Evolutionary conservation across 345 rosid genomes (phyloP).

Genomic region (Hypericum perforatum): DNA sequence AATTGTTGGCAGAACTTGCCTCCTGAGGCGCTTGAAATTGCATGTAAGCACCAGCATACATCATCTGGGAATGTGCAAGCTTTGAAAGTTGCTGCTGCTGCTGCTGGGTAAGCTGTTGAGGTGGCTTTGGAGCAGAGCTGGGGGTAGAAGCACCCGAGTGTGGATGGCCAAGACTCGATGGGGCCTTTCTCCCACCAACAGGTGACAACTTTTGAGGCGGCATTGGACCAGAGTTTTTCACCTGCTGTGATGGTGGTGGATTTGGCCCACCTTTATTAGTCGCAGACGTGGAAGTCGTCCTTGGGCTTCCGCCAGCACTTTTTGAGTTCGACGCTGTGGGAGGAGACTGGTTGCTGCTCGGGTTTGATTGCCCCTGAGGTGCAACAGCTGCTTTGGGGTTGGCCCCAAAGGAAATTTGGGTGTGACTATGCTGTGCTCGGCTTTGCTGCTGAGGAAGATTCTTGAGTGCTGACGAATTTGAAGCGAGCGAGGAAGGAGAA

Average conservation of each 20-base stretch:
- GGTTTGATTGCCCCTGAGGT: slow-evolving; percentile 25
- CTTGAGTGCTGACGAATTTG: slow-evolving; percentile 20
- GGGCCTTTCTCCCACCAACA: slow-evolving; percentile 54
- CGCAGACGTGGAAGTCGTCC: slow-evolving; percentile 18
- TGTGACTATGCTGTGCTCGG: slow-evolving; percentile 30
- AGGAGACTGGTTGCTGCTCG: slow-evolving; percentile 21
- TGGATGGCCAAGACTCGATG: slow-evolving; percentile 43
- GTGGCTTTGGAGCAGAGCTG: slow-evolving; percentile 40
- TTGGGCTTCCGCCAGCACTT: slow-evolving; percentile 20
- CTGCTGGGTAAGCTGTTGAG: slow-evolving; percentile 35
- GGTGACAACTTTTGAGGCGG: slow-evolving; percentile 38
- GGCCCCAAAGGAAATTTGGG: slow-evolving; percentile 43
- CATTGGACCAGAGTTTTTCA: slow-evolving; percentile 23
- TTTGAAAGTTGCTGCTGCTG: slow-evolving; percentile 26
- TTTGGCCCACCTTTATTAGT: slow-evolving; percentile 24
- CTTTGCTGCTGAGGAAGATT: slow-evolving; percentile 33
- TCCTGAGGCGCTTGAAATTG: slow-evolving; percentile 50
- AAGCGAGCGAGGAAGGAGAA: slow-evolving; percentile 11
- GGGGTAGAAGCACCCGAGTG: slow-evolving; percentile 34
- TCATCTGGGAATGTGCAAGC: slow-evolving; percentile 48
- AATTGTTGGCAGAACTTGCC: slow-evolving; percentile 24
- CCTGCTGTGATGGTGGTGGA: slow-evolving; percentile 19
- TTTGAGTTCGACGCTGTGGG: not conserved
- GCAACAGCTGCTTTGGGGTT: slow-evolving; percentile 18
- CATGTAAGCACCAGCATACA: slow-evolving; percentile 43